Conservation (phyloP, 257 asterid genomes). For the Solanum sejunctum region DNA sequence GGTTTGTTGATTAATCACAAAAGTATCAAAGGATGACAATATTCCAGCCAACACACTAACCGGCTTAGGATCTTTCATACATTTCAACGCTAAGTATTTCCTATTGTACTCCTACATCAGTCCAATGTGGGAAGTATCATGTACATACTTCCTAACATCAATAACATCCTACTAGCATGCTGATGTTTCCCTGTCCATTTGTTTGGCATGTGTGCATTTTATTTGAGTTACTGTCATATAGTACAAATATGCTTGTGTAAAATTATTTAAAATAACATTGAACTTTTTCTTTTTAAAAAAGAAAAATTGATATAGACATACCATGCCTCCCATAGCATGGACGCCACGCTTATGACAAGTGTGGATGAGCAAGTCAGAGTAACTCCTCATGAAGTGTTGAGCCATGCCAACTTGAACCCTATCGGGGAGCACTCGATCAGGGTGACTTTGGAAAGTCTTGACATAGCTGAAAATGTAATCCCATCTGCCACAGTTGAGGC, state of each 20-base stretch:
- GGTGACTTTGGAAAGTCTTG: conserved; percentile 83
- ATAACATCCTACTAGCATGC: not conserved
- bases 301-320: not conserved
- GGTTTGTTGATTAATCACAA: not conserved
- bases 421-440: conserved; percentile 80
- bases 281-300: not conserved
- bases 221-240: not conserved
- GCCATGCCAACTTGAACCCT: conserved; percentile 81
- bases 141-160: not conserved
- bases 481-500: conserved; percentile 95
- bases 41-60: not conserved
- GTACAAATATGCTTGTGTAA: not conserved
- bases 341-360: conserved; percentile 90
- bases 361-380: conserved; percentile 77
- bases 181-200: not conserved
- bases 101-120: not conserved
- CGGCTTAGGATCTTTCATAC: not conserved
- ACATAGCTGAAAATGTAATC: conserved; percentile 96
- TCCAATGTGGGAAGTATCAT: not conserved
- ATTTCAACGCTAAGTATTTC: not conserved
- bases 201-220: not conserved
- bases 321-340: conserved; percentile 99
- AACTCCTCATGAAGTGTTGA: conserved; percentile 87
- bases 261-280: not conserved
- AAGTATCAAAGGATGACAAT: not conserved